Evolutionary conservation across 73 alveolate genomes (phyloP).

Genomic region (Durusdinium trenchii): DNA sequence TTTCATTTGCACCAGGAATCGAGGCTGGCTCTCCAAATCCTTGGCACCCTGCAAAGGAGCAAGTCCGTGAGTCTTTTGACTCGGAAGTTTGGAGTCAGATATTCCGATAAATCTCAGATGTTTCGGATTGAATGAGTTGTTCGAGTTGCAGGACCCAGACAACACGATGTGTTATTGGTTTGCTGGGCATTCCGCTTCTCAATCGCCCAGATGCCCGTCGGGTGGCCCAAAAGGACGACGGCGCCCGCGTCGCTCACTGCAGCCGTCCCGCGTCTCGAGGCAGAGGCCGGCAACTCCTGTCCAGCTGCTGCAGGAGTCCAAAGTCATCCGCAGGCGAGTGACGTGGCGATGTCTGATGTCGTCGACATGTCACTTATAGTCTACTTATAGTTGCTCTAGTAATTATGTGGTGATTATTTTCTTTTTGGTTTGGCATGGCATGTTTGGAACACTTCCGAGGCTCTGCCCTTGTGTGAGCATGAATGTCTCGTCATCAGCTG

Average conservation of each 20-base stretch:
- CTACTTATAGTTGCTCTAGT: neutral
- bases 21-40: slow-evolving; percentile 34
- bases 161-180: slow-evolving; percentile 86
- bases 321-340: slow-evolving; percentile 24
- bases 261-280: neutral
- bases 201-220: slow-evolving; percentile 18
- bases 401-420: neutral
- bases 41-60: slow-evolving; percentile 81
- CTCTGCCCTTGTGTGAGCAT: slow-evolving; percentile 43
- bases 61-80: neutral
- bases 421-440: neutral
- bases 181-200: slow-evolving; percentile 59
- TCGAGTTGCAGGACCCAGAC: slow-evolving; percentile 41
- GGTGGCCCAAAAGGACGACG: no score
- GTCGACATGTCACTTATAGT: neutral
- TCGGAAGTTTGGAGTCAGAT: no score
- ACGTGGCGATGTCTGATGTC: neutral
- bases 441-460: neutral
- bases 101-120: no score
- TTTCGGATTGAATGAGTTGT: neutral
- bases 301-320: slow-evolving; percentile 11
- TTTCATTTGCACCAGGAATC: neutral
- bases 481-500: neutral
- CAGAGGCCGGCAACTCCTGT: slow-evolving; percentile 31
- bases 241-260: neutral